phyloP scores from a whole-genome alignment of 2,329 filamentous ascomycete genomes.

The Emmonsia crescens region DNA sequence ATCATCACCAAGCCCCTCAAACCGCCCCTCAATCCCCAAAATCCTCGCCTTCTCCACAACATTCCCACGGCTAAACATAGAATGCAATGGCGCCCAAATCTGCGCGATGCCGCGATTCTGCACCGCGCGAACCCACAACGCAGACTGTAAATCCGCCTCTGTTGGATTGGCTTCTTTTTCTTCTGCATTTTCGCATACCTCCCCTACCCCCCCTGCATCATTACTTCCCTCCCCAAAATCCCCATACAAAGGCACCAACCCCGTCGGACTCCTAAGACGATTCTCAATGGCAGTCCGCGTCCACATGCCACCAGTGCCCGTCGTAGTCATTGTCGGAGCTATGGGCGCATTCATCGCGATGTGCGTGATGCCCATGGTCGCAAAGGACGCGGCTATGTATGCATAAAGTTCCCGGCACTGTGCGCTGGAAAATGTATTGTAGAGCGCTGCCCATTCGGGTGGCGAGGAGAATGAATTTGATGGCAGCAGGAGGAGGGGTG shows the following conservation, averaged over 20 bases:
- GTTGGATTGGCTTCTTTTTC: slow-evolving; percentile 22
- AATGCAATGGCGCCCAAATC: slow-evolving; percentile 78
- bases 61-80: slow-evolving; percentile 91
- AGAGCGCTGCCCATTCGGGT: slow-evolving; percentile 21
- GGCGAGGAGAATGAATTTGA: slow-evolving; percentile 33
- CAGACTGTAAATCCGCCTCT: slow-evolving; percentile 47
- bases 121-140: slow-evolving; percentile 68
- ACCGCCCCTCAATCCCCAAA: slow-evolving; percentile 35
- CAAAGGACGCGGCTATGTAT: slow-evolving; percentile 32
- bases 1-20: slow-evolving; percentile 24
- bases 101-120: slow-evolving; percentile 72
- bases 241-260: slow-evolving; percentile 60
- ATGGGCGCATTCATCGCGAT: slow-evolving; percentile 51
- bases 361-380: slow-evolving; percentile 37
- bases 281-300: slow-evolving; percentile 44
- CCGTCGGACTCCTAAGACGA: slow-evolving; percentile 59
- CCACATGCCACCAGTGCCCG: slow-evolving; percentile 25
- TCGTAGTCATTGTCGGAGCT: slow-evolving; percentile 21
- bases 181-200: slow-evolving; percentile 7
- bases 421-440: slow-evolving; percentile 17
- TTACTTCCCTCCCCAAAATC: slow-evolving; percentile 52
- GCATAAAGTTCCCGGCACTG: slow-evolving; percentile 31
- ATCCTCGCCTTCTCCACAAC: slow-evolving; percentile 77
- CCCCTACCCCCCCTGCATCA: slow-evolving; percentile 14
- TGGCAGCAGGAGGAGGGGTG: slow-evolving; percentile 47